Percentiles rank a stretch among this genome's conserved stretches.
Evolutionary conservation across 2,329 filamentous ascomycete genomes (phyloP).

Genomic region (Coniochaeta prunicola): DNA sequence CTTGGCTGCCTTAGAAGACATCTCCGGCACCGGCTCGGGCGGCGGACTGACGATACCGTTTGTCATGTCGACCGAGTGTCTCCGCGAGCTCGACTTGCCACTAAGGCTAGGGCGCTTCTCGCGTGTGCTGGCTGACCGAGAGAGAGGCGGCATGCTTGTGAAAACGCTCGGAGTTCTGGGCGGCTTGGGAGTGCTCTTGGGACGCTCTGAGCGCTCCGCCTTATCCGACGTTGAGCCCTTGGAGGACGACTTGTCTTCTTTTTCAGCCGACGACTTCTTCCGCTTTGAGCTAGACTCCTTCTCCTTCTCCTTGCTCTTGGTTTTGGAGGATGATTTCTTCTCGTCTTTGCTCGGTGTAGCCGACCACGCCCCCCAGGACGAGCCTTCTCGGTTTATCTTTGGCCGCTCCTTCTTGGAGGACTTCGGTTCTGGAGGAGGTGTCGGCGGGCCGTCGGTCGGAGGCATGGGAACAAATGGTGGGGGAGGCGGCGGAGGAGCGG

Average conservation of each 20-base stretch:
- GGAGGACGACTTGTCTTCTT: conserved; percentile 55
- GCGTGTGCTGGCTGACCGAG: conserved; percentile 62
- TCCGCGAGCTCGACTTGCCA: conserved; percentile 55
- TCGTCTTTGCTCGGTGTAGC: conserved; percentile 45
- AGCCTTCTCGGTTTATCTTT: conserved; percentile 64
- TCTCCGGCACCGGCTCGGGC: conserved; percentile 57
- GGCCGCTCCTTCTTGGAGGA: conserved; percentile 68
- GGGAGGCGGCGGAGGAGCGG: conserved; percentile 27
- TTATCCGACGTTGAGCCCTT: conserved; percentile 71
- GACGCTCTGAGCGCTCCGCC: conserved; percentile 22
- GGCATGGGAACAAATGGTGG: conserved; percentile 17
- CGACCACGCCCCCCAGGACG: conserved; percentile 72
- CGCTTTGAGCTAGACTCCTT: conserved; percentile 40
- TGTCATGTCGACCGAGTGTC: conserved; percentile 59
- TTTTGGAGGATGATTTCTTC: conserved; percentile 53
- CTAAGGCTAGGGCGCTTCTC: conserved; percentile 51
- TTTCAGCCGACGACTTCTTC: conserved; percentile 41
- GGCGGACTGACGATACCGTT: conserved; percentile 65
- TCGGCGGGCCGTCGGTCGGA: conserved; percentile 38
- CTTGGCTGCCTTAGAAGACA: conserved; percentile 72
- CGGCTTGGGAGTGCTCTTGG: conserved; percentile 42
- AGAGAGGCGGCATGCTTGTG: conserved; percentile 57
- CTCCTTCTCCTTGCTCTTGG: conserved; percentile 46
- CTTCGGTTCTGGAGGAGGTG: conserved; percentile 47
- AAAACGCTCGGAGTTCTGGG: conserved; percentile 60